Evolutionary conservation across 2,329 filamentous ascomycete genomes (phyloP).

Genomic region (Pleurostoma richardsiae): DNA sequence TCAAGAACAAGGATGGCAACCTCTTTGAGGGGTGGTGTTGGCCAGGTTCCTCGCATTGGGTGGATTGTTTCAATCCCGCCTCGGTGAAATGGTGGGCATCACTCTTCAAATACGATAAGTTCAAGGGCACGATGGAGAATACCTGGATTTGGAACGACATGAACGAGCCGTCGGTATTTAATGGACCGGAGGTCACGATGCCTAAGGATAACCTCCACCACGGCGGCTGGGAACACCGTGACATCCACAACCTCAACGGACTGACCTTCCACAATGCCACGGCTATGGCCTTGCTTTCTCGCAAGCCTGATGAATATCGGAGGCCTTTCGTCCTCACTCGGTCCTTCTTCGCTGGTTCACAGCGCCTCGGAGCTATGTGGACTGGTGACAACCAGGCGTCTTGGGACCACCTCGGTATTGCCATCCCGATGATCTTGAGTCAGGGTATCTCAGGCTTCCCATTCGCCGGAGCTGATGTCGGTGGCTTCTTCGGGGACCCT

Average conservation of each 20-base stretch:
- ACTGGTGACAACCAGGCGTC: constrained; percentile 94
- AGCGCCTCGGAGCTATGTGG: constrained; percentile 94
- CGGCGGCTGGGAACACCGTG: constrained; percentile 92
- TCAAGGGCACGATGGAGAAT: constrained; percentile 82
- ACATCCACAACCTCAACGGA: constrained; percentile 93
- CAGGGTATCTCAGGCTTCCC: constrained; percentile 91
- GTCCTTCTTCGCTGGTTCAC: constrained; percentile 86
- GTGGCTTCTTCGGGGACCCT: constrained; percentile 96
- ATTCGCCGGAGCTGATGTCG: constrained; percentile 92
- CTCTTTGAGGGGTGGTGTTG: constrained; percentile 98
- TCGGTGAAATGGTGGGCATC: constrained; percentile 86
- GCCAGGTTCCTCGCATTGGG: constrained; percentile 95
- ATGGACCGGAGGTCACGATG: constrained; percentile 97
- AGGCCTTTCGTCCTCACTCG: constrained; percentile 92
- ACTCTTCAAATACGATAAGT: constrained; percentile 82
- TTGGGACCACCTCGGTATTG: constrained; percentile 86
- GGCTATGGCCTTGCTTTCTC: constrained; percentile 74
- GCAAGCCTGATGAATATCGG: constrained; percentile 78
- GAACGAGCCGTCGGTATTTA: constrained; percentile 99
- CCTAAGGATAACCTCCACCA: constrained; percentile 95
- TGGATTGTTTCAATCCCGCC: constrained; percentile 93
- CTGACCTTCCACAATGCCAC: constrained; percentile 95
- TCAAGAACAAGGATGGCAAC: constrained; percentile 84
- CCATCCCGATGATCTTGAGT: constrained; percentile 88
- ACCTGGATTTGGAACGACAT: constrained; percentile 99